Evolutionary conservation across 2,329 filamentous ascomycete species (phyloP).

Genomic region (Fusarium brachygibbosum): DNA sequence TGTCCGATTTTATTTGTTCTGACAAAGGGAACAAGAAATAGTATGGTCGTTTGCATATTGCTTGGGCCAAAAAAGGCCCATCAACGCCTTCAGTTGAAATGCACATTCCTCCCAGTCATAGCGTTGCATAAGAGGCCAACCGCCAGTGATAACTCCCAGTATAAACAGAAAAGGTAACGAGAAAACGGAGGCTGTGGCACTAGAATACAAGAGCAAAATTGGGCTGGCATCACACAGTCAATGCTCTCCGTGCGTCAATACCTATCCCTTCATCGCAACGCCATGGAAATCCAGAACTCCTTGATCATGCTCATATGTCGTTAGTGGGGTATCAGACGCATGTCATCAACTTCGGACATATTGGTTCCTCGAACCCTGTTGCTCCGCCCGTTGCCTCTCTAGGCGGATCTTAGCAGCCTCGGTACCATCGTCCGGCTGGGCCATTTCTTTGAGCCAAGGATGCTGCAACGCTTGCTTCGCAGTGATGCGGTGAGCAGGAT

Average conservation of each 20-base stretch:
- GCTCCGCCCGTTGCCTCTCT: slow-evolving; percentile 63
- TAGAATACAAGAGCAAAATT: slow-evolving; percentile 51
- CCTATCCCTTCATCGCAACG: slow-evolving; percentile 45
- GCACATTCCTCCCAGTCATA: slow-evolving; percentile 42
- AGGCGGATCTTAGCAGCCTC: slow-evolving; percentile 75
- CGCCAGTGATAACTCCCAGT: slow-evolving; percentile 45
- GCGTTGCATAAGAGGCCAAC: slow-evolving; percentile 41
- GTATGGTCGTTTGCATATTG: slow-evolving; percentile 45
- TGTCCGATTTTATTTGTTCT: slow-evolving; percentile 52
- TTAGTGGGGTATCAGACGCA: slow-evolving; percentile 44
- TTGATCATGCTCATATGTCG: slow-evolving; percentile 53
- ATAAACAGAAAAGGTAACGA: slow-evolving; percentile 36
- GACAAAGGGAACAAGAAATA: slow-evolving; percentile 48
- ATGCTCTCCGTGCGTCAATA: slow-evolving; percentile 32
- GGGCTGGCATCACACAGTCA: slow-evolving; percentile 41
- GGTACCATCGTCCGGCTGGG: slow-evolving; percentile 74
- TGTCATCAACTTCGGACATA: slow-evolving; percentile 47
- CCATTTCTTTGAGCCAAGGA: slow-evolving; percentile 75
- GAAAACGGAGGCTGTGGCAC: slow-evolving; percentile 47
- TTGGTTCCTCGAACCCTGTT: slow-evolving; percentile 47
- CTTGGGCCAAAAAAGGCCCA: slow-evolving; percentile 37
- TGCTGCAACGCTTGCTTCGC: slow-evolving; percentile 76
- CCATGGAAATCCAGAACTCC: slow-evolving; percentile 49
- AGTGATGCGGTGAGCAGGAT: slow-evolving; percentile 74
- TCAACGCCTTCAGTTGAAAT: slow-evolving; percentile 41